Evolutionary conservation across 2,329 filamentous ascomycete genomes (phyloP).

Genomic region (Penicillium rolfsii): DNA sequence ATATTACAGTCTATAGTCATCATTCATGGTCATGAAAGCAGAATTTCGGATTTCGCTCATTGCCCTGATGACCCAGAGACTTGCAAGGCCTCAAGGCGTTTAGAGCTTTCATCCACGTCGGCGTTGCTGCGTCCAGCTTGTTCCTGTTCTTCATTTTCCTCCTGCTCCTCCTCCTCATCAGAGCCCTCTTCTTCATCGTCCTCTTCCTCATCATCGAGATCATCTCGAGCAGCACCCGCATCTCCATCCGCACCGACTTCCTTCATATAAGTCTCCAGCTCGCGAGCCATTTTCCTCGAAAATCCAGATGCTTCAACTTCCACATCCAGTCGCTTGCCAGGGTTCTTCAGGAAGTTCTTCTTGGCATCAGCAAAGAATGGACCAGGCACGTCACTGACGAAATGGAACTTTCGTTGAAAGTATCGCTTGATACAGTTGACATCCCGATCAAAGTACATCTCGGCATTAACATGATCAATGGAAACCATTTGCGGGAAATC

Average conservation of each 20-base stretch:
- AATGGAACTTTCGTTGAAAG: slow-evolving; percentile 86
- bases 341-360: slow-evolving; percentile 67
- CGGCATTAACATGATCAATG: slow-evolving; percentile 87
- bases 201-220: slow-evolving; percentile 40
- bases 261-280: slow-evolving; percentile 88
- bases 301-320: slow-evolving; percentile 92
- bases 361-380: slow-evolving; percentile 85
- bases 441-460: slow-evolving; percentile 97
- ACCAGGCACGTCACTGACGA: slow-evolving; percentile 77
- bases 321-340: slow-evolving; percentile 74
- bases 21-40: slow-evolving; percentile 33
- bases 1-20: slow-evolving; percentile 34
- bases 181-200: slow-evolving; percentile 40
- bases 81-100: slow-evolving; percentile 36
- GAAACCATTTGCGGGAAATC: slow-evolving; percentile 99
- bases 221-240: slow-evolving; percentile 42
- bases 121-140: slow-evolving; percentile 15
- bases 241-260: slow-evolving; percentile 64
- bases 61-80: slow-evolving; percentile 33
- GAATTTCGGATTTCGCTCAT: slow-evolving; percentile 13
- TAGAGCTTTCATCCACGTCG: slow-evolving; percentile 33
- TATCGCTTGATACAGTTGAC: slow-evolving; percentile 95
- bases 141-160: slow-evolving; percentile 37
- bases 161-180: slow-evolving; percentile 39
- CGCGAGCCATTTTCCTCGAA: slow-evolving; percentile 94